phyloP scores from a whole-genome alignment of 2,329 filamentous ascomycete species.

The Diplodia seriata region DNA sequence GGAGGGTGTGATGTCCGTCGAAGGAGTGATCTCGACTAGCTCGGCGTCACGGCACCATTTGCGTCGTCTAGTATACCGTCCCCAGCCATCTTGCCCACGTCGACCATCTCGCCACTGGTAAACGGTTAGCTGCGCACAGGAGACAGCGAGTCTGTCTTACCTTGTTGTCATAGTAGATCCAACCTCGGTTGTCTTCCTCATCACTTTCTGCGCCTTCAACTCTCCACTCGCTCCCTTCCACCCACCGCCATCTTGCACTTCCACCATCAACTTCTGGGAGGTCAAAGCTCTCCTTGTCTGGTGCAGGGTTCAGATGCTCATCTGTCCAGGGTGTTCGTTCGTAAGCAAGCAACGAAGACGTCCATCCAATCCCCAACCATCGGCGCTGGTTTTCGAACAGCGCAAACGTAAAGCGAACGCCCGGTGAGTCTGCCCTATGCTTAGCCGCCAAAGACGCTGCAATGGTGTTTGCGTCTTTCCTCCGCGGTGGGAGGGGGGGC shows the following conservation, averaged over 20 bases:
- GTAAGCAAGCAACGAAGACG: constrained; percentile 85
- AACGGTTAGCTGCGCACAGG: constrained; percentile 34
- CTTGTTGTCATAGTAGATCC: constrained; percentile 99
- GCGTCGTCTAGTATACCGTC: constrained; percentile 86
- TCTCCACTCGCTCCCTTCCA: constrained; percentile 81
- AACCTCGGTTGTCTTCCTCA: constrained; percentile 64
- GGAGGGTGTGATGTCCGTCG: constrained; percentile 54
- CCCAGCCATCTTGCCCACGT: constrained; percentile 87
- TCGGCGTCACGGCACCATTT: constrained; percentile 99
- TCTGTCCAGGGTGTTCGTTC: constrained; percentile 94
- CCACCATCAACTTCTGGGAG: constrained; percentile 71
- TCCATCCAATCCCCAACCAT: constrained; percentile 96
- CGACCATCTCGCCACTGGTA: constrained; percentile 85
- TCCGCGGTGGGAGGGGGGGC: constrained; percentile 50
- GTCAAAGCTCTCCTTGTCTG: constrained; percentile 74
- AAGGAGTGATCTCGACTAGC: constrained; percentile 74
- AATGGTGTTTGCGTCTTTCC: constrained; percentile 56
- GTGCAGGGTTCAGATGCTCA: constrained; percentile 85
- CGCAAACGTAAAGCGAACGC: constrained; percentile 94
- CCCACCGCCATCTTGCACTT: constrained; percentile 78
- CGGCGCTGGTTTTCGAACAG: constrained; percentile 95
- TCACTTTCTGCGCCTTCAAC: constrained; percentile 74
- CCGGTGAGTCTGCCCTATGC: constrained; percentile 63
- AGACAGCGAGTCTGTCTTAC: constrained; percentile 55
- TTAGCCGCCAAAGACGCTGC: constrained; percentile 54